A percentile compares a stretch with the other conserved stretches of the same genome.
phyloP scores from a whole-genome alignment of 2,329 filamentous ascomycete species.

The Aspergillus flavus region DNA sequence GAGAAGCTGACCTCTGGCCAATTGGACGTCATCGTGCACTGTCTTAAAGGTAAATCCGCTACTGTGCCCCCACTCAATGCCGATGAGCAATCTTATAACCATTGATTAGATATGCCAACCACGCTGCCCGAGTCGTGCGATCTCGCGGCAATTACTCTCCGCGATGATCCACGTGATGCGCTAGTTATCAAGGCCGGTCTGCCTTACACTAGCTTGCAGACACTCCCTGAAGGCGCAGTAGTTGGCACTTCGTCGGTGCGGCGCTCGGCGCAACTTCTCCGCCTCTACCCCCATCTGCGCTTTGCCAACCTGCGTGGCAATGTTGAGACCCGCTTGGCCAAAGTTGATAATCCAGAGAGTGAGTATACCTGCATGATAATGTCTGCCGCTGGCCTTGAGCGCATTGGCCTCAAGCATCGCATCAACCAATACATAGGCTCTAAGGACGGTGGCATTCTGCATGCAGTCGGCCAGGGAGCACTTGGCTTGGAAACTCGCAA shows the following conservation, averaged over 20 bases:
- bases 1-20: slow-evolving; percentile 66
- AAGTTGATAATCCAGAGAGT: slow-evolving; percentile 73
- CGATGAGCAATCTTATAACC: neutral
- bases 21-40: slow-evolving; percentile 81
- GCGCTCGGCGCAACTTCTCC: slow-evolving; percentile 76
- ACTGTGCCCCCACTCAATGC: too few species aligned
- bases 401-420: slow-evolving; percentile 68
- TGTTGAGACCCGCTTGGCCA: slow-evolving; percentile 75
- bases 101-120: slow-evolving; percentile 75
- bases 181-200: slow-evolving; percentile 54
- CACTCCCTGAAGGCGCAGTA: slow-evolving; percentile 75
- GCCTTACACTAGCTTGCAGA: slow-evolving; percentile 63
- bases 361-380: slow-evolving; percentile 78
- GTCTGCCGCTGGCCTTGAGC: slow-evolving; percentile 78
- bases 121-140: slow-evolving; percentile 69
- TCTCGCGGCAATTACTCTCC: slow-evolving; percentile 71
- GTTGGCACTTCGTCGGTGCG: slow-evolving; percentile 85
- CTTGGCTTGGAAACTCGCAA: slow-evolving; percentile 59
- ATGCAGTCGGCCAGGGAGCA: slow-evolving; percentile 88
- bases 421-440: slow-evolving; percentile 75
- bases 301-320: slow-evolving; percentile 85
- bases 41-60: slow-evolving; percentile 61
- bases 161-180: slow-evolving; percentile 72
- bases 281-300: slow-evolving; percentile 69
- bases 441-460: slow-evolving; percentile 60